Evolutionary conservation across 2,329 filamentous ascomycete genomes (phyloP).

Genomic region (Talaromyces funiculosus): DNA sequence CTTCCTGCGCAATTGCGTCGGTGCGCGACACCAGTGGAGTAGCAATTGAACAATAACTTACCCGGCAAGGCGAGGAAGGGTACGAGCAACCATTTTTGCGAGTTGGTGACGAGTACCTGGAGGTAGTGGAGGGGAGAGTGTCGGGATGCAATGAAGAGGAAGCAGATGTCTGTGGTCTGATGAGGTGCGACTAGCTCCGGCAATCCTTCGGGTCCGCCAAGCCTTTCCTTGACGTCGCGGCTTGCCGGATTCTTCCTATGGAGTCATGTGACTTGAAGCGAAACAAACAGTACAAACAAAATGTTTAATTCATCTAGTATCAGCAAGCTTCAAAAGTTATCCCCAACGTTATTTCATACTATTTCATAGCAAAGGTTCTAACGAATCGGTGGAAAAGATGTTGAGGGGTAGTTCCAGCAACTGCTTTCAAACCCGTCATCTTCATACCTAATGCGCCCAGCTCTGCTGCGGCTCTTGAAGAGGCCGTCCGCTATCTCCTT

Average conservation of each 20-base stretch:
- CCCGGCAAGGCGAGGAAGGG: slow-evolving; percentile 39
- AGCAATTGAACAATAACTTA: slow-evolving; percentile 25
- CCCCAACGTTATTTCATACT: not conserved
- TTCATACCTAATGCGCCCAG: slow-evolving; percentile 36
- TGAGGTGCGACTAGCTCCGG: slow-evolving; percentile 14
- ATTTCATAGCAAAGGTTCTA: not conserved
- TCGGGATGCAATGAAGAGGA: not conserved
- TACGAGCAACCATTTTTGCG: slow-evolving; percentile 39
- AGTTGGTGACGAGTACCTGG: slow-evolving; percentile 22
- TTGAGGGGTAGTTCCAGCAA: slow-evolving; percentile 22
- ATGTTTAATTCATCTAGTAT: not conserved
- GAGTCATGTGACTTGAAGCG: not conserved
- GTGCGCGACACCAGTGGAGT: slow-evolving; percentile 6
- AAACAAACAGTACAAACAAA: slow-evolving; percentile 13
- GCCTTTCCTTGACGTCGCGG: not conserved
- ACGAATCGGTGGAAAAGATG: slow-evolving; percentile 15
- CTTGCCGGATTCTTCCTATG: slow-evolving; percentile 15
- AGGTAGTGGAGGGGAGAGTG: slow-evolving; percentile 20
- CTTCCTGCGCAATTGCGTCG: not conserved
- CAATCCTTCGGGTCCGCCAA: slow-evolving; percentile 15
- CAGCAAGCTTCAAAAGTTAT: not conserved
- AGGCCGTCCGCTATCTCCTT: slow-evolving; percentile 37
- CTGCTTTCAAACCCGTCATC: slow-evolving; percentile 10
- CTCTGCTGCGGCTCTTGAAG: slow-evolving; percentile 39
- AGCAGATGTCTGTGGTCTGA: slow-evolving; percentile 9